Percentiles rank a stretch among this genome's conserved stretches.
phyloP scores from a whole-genome alignment of 768 basidiomycete genomes.

The Suillus hirtellus region DNA sequence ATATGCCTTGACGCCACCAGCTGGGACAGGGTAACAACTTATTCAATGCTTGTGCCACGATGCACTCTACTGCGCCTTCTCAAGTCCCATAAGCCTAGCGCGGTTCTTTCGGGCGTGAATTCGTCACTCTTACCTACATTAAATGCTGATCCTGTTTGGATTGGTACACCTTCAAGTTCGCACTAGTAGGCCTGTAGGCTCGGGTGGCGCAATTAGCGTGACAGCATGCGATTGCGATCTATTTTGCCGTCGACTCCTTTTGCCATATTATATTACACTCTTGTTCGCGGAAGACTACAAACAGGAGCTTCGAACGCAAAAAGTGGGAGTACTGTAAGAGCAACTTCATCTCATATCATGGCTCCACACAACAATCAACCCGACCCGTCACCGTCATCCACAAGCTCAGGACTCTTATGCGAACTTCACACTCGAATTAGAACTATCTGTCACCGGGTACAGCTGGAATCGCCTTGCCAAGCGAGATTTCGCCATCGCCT shows the following conservation, averaged over 20 bases:
- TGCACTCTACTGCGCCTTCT: no score
- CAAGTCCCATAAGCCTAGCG: no score
- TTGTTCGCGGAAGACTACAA: background rate
- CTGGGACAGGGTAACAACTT: no score
- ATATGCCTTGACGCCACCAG: no score
- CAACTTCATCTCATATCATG: background rate
- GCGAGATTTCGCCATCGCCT: background rate
- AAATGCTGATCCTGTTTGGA: no score
- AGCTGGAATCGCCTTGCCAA: background rate
- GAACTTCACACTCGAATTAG: background rate
- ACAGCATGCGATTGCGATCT: background rate
- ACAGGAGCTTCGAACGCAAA: background rate
- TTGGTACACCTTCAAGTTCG: no score
- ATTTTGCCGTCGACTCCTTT: background rate
- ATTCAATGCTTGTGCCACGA: no score
- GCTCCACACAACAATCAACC: background rate
- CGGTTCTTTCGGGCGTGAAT: no score
- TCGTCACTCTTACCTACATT: no score
- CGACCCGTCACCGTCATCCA: background rate
- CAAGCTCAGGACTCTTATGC: background rate
- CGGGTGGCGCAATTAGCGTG: background rate
- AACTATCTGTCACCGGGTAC: background rate
- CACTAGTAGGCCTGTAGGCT: background rate
- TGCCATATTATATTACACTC: background rate
- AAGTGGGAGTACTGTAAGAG: background rate